Percentiles rank a stretch among this genome's conserved stretches.
Conservation (phyloP, 306 rosid species). For the Lathyrus oleraceus region DNA sequence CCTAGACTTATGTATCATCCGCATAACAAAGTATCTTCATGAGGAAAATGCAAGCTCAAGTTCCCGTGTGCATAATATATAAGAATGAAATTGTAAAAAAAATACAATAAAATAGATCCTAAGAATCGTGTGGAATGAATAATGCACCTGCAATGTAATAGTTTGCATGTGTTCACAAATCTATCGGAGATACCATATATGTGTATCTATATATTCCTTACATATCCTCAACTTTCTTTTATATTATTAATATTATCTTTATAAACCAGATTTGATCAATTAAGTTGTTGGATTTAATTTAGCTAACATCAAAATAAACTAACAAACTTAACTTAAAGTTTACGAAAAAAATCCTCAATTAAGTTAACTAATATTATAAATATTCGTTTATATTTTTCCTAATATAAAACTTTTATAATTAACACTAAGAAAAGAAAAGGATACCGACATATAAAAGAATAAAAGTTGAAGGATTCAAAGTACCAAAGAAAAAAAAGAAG, state of each 20-base stretch:
- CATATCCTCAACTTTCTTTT: constrained; percentile 52
- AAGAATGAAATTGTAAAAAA: not conserved
- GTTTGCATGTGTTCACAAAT: constrained; percentile 74
- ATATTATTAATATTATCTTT: not conserved
- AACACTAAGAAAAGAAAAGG: no score
- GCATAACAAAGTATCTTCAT: no score
- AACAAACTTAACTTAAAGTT: no score
- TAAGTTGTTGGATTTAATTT: not conserved
- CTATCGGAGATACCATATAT: constrained; percentile 61
- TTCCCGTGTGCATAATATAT: constrained; percentile 48
- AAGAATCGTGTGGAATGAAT: constrained; percentile 59
- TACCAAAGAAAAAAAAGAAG: not conserved
- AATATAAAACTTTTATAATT: no score
- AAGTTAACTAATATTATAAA: no score
- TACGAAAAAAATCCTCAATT: no score
- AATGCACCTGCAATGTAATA: constrained; percentile 30
- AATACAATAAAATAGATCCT: not conserved
- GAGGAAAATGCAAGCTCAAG: constrained; percentile 43
- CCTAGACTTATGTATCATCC: no score
- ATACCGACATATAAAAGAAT: not conserved
- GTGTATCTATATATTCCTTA: constrained; percentile 21
- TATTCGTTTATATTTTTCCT: no score
- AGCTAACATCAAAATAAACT: no score
- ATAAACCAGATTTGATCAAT: not conserved
- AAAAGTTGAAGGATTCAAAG: not conserved